Evolutionary conservation across 495 filamentous ascomycete genomes (phyloP).

Genomic region (Melanomma pulvis-pyrius): DNA sequence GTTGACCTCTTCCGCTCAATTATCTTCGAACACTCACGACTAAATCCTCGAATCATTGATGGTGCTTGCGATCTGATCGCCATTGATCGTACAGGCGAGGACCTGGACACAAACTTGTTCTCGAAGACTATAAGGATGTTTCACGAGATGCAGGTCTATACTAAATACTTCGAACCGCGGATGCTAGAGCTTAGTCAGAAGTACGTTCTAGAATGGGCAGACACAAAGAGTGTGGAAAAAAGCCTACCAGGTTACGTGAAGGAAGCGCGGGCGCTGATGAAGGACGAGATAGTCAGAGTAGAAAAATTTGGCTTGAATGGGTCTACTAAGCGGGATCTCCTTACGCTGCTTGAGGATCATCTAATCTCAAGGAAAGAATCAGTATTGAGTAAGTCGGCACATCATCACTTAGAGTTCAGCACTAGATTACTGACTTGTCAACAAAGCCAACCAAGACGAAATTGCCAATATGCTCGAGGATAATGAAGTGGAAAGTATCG

Average conservation of each 20-base stretch:
- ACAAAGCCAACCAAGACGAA: slow-evolving; percentile 39
- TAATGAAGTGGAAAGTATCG: neutral
- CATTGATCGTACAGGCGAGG: slow-evolving; percentile 63
- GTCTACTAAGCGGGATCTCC: slow-evolving; percentile 75
- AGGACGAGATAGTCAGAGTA: slow-evolving; percentile 70
- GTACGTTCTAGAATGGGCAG: slow-evolving; percentile 68
- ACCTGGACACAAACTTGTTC: slow-evolving; percentile 60
- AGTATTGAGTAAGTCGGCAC: slow-evolving; percentile 45
- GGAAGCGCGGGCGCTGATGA: slow-evolving; percentile 65
- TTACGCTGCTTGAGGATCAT: slow-evolving; percentile 67
- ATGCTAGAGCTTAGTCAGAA: slow-evolving; percentile 67
- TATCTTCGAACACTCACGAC: slow-evolving; percentile 57
- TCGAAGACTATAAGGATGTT: slow-evolving; percentile 76
- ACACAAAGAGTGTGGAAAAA: slow-evolving; percentile 56
- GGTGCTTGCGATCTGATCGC: slow-evolving; percentile 77
- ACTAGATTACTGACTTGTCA: neutral
- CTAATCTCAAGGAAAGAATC: slow-evolving; percentile 64
- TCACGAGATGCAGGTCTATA: slow-evolving; percentile 78
- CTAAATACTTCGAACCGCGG: slow-evolving; percentile 71
- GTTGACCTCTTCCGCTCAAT: slow-evolving; percentile 59
- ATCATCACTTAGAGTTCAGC: slow-evolving; percentile 59
- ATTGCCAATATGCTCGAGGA: slow-evolving; percentile 1
- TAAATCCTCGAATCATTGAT: slow-evolving; percentile 60
- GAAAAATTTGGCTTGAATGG: slow-evolving; percentile 77
- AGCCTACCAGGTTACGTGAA: slow-evolving; percentile 72